These are phyloP conservation scores for Ogataea haglerorum DNA, from an alignment of 805 yeast species.

Conservation along the genomic window DNA sequence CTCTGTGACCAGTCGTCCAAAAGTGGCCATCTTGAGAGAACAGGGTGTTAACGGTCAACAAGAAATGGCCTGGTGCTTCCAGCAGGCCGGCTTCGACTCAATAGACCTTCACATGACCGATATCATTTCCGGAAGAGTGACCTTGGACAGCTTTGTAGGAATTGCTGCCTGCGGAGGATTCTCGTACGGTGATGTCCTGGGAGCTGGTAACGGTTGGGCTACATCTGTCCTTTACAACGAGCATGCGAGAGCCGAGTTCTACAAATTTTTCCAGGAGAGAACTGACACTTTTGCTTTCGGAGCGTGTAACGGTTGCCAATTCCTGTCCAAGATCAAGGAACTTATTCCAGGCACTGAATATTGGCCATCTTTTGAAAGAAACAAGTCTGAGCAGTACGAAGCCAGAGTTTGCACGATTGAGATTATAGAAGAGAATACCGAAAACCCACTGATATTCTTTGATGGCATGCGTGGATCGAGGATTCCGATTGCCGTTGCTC, in stretches of 20 bases:
- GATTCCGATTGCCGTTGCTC: slow-evolving; percentile 96
- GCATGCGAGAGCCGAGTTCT: slow-evolving; percentile 70
- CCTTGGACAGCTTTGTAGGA: slow-evolving; percentile 80
- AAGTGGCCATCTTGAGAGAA: slow-evolving; percentile 94
- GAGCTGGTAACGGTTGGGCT: slow-evolving; percentile 99
- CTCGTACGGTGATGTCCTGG: slow-evolving; percentile 97
- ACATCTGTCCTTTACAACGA: slow-evolving; percentile 87
- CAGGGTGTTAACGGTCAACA: slow-evolving; percentile 98
- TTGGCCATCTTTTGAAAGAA: slow-evolving; percentile 96
- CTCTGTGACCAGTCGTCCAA: slow-evolving; percentile 52
- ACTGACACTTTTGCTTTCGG: slow-evolving; percentile 94
- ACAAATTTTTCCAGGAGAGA: slow-evolving; percentile 78
- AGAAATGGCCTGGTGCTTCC: slow-evolving; percentile 98
- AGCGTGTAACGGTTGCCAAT: slow-evolving; percentile 98
- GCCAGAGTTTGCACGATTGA: slow-evolving; percentile 92
- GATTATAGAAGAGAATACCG: slow-evolving; percentile 51
- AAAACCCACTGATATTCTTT: slow-evolving; percentile 63
- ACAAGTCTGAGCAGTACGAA: slow-evolving; percentile 91
- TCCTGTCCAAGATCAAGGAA: slow-evolving; percentile 78
- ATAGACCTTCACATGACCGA: slow-evolving; percentile 97
- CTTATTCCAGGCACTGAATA: slow-evolving; percentile 89
- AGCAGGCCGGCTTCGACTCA: slow-evolving; percentile 91
- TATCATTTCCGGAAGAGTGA: slow-evolving; percentile 66
- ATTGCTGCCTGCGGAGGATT: slow-evolving; percentile 99
- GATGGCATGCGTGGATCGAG: slow-evolving; percentile 90